A percentile compares a stretch with the other conserved stretches of the same genome.
Evolutionary conservation across 495 filamentous ascomycete genomes (phyloP).

Genomic region (Acidiella bohemica): DNA sequence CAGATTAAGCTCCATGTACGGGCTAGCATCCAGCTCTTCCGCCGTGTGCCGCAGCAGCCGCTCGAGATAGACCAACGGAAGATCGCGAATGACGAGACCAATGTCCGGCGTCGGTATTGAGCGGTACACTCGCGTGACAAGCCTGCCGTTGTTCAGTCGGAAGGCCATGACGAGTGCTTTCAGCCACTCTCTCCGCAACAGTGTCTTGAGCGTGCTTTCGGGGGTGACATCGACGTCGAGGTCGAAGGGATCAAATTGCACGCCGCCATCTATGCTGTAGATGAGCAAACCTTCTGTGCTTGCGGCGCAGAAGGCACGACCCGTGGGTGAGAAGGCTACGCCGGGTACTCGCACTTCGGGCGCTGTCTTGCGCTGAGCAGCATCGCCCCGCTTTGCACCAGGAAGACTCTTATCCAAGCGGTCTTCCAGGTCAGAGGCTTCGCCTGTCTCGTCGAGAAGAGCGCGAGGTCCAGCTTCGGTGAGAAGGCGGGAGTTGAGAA

Average conservation of each 20-base stretch:
- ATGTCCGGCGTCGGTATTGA: constrained; percentile 64
- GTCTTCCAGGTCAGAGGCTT: constrained; percentile 77
- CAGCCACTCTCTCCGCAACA: constrained; percentile 67
- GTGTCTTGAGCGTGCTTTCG: constrained; percentile 56
- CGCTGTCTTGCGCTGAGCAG: constrained; percentile 54
- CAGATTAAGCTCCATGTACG: constrained; percentile 86
- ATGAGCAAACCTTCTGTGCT: constrained; percentile 88
- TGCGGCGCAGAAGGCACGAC: constrained; percentile 83
- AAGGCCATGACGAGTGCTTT: constrained; percentile 95
- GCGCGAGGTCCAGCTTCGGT: constrained; percentile 80
- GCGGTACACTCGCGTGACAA: constrained; percentile 77
- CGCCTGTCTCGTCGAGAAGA: constrained; percentile 73
- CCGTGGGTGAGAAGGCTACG: constrained; percentile 77
- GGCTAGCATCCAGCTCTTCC: constrained; percentile 71
- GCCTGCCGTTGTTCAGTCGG: constrained; percentile 65
- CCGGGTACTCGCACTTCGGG: constrained; percentile 79
- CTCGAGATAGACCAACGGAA: constrained; percentile 78
- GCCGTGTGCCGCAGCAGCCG: constrained; percentile 75
- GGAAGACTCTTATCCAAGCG: constrained; percentile 75
- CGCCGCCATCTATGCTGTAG: constrained; percentile 64
- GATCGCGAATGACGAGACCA: constrained; percentile 56
- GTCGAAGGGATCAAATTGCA: constrained; percentile 89
- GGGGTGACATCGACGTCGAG: constrained; percentile 87
- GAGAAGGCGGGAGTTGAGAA: constrained; percentile 77
- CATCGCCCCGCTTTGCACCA: constrained; percentile 74